Conservation (phyloP, 1,284 basidiomycete genomes). For the Trametes versicolor region DNA sequence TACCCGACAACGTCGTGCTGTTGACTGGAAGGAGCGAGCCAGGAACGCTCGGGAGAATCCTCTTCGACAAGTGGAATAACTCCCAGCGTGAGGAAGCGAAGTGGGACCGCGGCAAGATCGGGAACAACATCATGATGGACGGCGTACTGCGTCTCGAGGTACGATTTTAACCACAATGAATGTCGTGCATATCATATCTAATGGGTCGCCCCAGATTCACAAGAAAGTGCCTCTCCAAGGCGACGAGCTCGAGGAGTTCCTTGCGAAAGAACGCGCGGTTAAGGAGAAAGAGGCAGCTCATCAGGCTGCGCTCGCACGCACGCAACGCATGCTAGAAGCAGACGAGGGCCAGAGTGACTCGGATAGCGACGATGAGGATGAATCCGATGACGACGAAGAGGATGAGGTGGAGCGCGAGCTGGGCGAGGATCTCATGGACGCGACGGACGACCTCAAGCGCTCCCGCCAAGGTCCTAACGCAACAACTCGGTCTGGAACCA, state of each 20-base stretch:
- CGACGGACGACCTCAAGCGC: slow-evolving; percentile 40
- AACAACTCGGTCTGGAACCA: slow-evolving; percentile 22
- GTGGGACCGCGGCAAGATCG: slow-evolving; percentile 91
- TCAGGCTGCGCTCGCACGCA: slow-evolving; percentile 85
- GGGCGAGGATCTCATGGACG: slow-evolving; percentile 60
- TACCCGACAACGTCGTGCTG: slow-evolving; percentile 86
- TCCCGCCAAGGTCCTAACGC: slow-evolving; percentile 19
- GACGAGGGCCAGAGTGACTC: slow-evolving; percentile 78
- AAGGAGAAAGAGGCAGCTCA: slow-evolving; percentile 91
- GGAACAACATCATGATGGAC: slow-evolving; percentile 83
- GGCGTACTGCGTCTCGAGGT: slow-evolving; percentile 75
- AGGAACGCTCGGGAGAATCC: slow-evolving; percentile 78
- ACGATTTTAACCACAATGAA: slow-evolving; percentile 30
- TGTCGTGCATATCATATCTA: no score
- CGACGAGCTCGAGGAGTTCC: slow-evolving; percentile 84
- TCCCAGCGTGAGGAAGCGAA: slow-evolving; percentile 80
- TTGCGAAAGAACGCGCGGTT: slow-evolving; percentile 81
- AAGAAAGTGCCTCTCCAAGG: slow-evolving; percentile 90
- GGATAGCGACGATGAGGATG: background rate
- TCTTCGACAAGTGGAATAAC: slow-evolving; percentile 90
- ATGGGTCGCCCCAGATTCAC: slow-evolving; percentile 67
- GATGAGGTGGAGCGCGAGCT: slow-evolving; percentile 75
- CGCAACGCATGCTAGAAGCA: slow-evolving; percentile 91
- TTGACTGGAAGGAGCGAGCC: slow-evolving; percentile 84
- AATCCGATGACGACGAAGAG: slow-evolving; percentile 66